A percentile compares a stretch with the other conserved stretches of the same genome.
Evolutionary conservation across 75 land plant species (phyloP).

Genomic region (Pseudotsuga menziesii): DNA sequence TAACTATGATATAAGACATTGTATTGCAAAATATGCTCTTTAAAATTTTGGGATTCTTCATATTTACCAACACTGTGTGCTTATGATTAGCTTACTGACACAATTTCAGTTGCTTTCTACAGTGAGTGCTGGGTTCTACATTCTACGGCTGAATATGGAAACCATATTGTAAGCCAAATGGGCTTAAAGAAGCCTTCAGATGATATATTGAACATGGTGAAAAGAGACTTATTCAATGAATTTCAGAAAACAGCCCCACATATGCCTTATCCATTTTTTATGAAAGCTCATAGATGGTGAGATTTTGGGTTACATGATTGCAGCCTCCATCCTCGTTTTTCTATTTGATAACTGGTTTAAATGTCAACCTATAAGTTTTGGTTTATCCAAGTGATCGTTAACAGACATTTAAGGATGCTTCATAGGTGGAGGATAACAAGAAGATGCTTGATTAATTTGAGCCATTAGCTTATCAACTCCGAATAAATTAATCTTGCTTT

Average conservation of each 20-base stretch:
- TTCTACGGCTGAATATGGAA: conserved; percentile 78
- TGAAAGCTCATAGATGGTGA: conserved; percentile 89
- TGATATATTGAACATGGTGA: conserved; percentile 41
- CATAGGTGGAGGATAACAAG: not conserved
- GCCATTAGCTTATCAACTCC: not conserved
- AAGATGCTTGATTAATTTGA: not conserved
- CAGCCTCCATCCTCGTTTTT: not conserved
- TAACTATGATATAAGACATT: not conserved
- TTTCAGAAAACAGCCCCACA: conserved; percentile 42
- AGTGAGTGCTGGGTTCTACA: conserved; percentile 88
- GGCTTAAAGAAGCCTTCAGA: conserved; percentile 67
- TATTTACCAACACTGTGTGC: not conserved
- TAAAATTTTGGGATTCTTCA: not conserved
- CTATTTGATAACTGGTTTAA: not conserved
- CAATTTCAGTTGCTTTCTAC: conserved; percentile 1
- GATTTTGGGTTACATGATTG: conserved; percentile 9
- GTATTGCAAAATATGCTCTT: not conserved
- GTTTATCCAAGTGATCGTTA: not conserved
- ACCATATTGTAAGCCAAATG: conserved; percentile 30
- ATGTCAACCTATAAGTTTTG: not conserved
- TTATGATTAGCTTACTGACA: conserved; percentile 15
- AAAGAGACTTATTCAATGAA: conserved; percentile 46
- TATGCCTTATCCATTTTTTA: conserved; percentile 51
- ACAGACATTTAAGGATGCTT: not conserved
- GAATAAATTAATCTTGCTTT: not conserved